Conservation (phyloP, 2,329 filamentous ascomycete species). For the Myriangium duriaei region DNA sequence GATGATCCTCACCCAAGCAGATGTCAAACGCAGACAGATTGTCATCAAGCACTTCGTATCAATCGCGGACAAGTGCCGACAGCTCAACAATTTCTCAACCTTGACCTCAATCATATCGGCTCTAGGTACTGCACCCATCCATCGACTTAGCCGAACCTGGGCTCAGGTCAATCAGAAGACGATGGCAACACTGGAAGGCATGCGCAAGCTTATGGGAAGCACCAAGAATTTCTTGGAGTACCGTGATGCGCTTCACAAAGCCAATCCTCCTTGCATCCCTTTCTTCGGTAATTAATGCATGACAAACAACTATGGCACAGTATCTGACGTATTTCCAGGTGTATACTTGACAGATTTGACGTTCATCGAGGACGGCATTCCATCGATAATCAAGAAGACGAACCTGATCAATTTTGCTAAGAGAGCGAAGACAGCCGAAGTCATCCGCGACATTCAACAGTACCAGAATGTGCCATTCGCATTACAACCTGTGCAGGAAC, state of each 20-base stretch:
- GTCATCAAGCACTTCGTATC: slow-evolving; percentile 98
- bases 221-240: slow-evolving; percentile 98
- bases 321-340: too few relatives aligned
- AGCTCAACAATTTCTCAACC: slow-evolving; percentile 92
- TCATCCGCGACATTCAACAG: slow-evolving; percentile 96
- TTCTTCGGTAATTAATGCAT: slow-evolving; percentile 87
- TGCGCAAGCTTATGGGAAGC: slow-evolving; percentile 91
- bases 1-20: slow-evolving; percentile 91
- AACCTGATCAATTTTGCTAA: slow-evolving; percentile 98
- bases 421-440: slow-evolving; percentile 92
- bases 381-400: slow-evolving; percentile 89
- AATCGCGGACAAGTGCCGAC: slow-evolving; percentile 92
- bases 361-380: slow-evolving; percentile 97
- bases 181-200: slow-evolving; percentile 66
- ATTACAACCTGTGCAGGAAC: slow-evolving; percentile 73
- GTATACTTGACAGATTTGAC: slow-evolving; percentile 95
- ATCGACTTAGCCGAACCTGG: slow-evolving; percentile 88
- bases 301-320: too few relatives aligned
- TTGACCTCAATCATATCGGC: slow-evolving; percentile 96
- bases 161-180: slow-evolving; percentile 81
- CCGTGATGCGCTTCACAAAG: slow-evolving; percentile 78
- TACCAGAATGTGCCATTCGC: slow-evolving; percentile 98
- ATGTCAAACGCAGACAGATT: slow-evolving; percentile 89
- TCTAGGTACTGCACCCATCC: slow-evolving; percentile 84
- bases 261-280: slow-evolving; percentile 92